A percentile compares a stretch with the other conserved stretches of the same genome.
These are phyloP conservation scores for Fusarium setosum DNA, from an alignment of 2,329 filamentous ascomycete species.

Conservation along the genomic window DNA sequence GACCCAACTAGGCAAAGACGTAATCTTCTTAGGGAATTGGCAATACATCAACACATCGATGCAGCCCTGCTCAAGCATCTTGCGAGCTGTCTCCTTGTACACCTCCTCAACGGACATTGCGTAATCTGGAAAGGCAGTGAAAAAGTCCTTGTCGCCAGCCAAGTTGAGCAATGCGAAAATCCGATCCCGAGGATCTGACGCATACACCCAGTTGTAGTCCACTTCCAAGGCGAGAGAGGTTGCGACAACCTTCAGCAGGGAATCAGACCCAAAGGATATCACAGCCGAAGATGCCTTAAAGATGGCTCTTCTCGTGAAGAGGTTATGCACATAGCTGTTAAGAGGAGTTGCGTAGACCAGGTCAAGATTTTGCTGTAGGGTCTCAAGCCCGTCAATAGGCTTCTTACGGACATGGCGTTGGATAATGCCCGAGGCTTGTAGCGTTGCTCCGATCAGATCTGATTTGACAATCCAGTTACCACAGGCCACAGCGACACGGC, in stretches of 20 bases:
- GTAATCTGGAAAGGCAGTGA: constrained; percentile 10
- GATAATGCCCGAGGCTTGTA: not conserved
- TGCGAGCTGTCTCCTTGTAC: constrained; percentile 13
- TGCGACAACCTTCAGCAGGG: constrained; percentile 10
- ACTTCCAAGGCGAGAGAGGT: constrained; percentile 12
- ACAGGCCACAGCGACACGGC: constrained; percentile 13
- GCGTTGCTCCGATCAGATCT: not conserved
- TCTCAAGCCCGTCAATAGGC: not conserved
- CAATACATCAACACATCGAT: constrained; percentile 19
- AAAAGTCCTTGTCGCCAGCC: not conserved
- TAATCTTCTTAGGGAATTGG: constrained; percentile 11
- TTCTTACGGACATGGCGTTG: not conserved
- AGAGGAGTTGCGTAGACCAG: not conserved
- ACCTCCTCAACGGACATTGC: constrained; percentile 13
- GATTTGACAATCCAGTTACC: constrained; percentile 6
- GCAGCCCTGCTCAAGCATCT: constrained; percentile 8
- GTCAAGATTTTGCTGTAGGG: not conserved
- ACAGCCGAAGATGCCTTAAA: not conserved
- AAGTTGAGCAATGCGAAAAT: constrained; percentile 22
- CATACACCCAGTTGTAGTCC: constrained; percentile 22
- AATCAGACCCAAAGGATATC: not conserved
- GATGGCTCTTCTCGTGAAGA: constrained; percentile 7
- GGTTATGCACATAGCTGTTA: constrained; percentile 17
- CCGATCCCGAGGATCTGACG: constrained; percentile 24
- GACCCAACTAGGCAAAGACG: constrained; percentile 19